phyloP scores from a whole-genome alignment of 768 basidiomycete species.

The Kwoniella dejecticola region DNA sequence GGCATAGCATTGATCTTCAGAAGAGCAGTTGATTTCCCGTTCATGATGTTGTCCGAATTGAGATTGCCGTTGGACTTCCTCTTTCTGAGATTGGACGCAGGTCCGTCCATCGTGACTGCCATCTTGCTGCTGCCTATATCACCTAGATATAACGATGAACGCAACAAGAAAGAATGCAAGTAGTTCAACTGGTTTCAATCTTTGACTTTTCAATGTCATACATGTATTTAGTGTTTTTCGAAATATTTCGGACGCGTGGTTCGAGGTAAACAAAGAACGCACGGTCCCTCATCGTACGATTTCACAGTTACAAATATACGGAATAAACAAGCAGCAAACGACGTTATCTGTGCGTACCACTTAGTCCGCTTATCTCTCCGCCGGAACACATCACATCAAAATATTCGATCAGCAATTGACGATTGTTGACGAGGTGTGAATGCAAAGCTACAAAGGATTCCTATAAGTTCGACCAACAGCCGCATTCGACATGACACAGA shows the following conservation, averaged over 20 bases:
- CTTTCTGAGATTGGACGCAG: slow-evolving; percentile 24
- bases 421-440: too few species aligned
- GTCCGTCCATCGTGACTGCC: slow-evolving; percentile 21
- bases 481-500: too few species aligned
- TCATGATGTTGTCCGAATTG: slow-evolving; percentile 31
- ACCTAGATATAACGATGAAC: slow-evolving; percentile 1
- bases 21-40: slow-evolving; percentile 33
- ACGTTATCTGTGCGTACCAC: too few species aligned
- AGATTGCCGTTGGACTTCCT: slow-evolving; percentile 4
- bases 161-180: neutral
- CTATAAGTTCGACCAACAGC: too few species aligned
- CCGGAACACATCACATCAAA: too few species aligned
- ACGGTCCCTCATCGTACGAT: neutral
- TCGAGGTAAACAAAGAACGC: slow-evolving; percentile 4
- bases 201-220: neutral
- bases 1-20: slow-evolving; percentile 40
- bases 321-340: too few species aligned
- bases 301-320: neutral
- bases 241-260: neutral
- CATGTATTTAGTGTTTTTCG: neutral
- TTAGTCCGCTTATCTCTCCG: too few species aligned
- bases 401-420: neutral
- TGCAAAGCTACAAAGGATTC: too few species aligned
- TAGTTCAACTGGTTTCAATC: neutral
- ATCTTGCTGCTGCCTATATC: neutral